Evolutionary conservation across 2,329 filamentous ascomycete genomes (phyloP).

Genomic region (Raffaelea albimanens): DNA sequence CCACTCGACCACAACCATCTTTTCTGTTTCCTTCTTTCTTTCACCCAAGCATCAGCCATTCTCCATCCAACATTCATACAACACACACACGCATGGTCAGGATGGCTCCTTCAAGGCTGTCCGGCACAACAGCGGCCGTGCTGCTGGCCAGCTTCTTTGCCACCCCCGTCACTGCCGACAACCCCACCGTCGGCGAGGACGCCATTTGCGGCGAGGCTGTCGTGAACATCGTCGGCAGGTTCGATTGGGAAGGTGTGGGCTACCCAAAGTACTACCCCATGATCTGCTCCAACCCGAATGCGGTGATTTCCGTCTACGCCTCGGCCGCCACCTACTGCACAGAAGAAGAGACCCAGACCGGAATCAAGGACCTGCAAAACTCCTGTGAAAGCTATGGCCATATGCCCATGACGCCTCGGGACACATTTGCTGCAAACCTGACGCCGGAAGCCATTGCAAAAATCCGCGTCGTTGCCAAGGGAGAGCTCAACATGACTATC

Average conservation of each 20-base stretch:
- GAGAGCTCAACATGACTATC: background rate
- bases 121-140: too few relatives aligned
- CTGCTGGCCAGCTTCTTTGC: too few relatives aligned
- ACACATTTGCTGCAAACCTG: conserved; percentile 8
- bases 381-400: conserved; percentile 7
- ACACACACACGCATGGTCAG: too few relatives aligned
- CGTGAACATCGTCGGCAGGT: background rate
- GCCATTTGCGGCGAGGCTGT: conserved; percentile 4
- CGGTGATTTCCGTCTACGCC: conserved; percentile 8
- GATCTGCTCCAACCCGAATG: conserved; percentile 8
- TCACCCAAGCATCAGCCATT: too few relatives aligned
- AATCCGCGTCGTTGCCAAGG: conserved; percentile 1
- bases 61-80: too few relatives aligned
- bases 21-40: too few relatives aligned
- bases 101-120: too few relatives aligned
- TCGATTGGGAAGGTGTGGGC: conserved; percentile 1
- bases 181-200: background rate
- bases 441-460: conserved; percentile 9
- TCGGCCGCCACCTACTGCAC: conserved; percentile 6
- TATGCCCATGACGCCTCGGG: background rate
- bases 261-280: conserved; percentile 3
- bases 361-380: background rate
- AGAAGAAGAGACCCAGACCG: background rate
- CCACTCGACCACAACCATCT: too few relatives aligned
- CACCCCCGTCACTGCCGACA: too few relatives aligned